Evolutionary conservation across 768 basidiomycete species (phyloP).

Genomic region (Astraeus odoratus): DNA sequence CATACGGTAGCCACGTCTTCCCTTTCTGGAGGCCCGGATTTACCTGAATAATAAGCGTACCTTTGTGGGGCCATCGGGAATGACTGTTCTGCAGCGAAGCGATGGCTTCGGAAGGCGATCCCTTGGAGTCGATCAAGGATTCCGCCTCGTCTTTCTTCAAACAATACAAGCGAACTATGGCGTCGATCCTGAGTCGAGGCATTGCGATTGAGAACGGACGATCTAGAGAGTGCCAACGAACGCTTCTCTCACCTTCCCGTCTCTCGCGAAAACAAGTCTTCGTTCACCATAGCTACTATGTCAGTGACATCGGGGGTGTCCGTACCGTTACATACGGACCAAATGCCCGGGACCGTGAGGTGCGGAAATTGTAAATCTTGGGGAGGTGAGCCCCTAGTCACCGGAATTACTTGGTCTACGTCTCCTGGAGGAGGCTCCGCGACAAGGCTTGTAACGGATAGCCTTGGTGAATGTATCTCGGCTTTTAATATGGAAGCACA

Average conservation of each 20-base stretch:
- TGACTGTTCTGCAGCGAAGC: slow-evolving; percentile 11
- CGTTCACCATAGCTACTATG: slow-evolving; percentile 14
- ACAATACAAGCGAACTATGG: slow-evolving; percentile 18
- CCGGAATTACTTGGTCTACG: too few species aligned
- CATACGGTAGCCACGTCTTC: slow-evolving; percentile 37
- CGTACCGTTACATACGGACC: slow-evolving; percentile 20
- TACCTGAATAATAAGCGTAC: slow-evolving; percentile 38
- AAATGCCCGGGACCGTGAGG: slow-evolving; percentile 17
- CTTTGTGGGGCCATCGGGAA: slow-evolving; percentile 37
- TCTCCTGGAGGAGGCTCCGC: too few species aligned
- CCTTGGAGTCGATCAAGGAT: not conserved
- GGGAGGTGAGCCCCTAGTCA: not conserved
- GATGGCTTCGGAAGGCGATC: slow-evolving; percentile 4
- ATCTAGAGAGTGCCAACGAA: not conserved
- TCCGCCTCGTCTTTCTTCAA: slow-evolving; percentile 3
- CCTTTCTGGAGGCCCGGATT: slow-evolving; percentile 31
- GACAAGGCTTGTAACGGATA: not conserved
- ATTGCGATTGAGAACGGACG: not conserved
- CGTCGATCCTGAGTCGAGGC: slow-evolving; percentile 13
- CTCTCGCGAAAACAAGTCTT: slow-evolving; percentile 16
- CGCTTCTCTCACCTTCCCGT: slow-evolving; percentile 10
- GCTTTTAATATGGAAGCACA: not conserved
- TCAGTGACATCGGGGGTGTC: slow-evolving; percentile 17
- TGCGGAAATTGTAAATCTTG: slow-evolving; percentile 1
- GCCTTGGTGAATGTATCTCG: not conserved